Conservation (phyloP, 768 basidiomycete genomes). For the Ramaria sp. region DNA sequence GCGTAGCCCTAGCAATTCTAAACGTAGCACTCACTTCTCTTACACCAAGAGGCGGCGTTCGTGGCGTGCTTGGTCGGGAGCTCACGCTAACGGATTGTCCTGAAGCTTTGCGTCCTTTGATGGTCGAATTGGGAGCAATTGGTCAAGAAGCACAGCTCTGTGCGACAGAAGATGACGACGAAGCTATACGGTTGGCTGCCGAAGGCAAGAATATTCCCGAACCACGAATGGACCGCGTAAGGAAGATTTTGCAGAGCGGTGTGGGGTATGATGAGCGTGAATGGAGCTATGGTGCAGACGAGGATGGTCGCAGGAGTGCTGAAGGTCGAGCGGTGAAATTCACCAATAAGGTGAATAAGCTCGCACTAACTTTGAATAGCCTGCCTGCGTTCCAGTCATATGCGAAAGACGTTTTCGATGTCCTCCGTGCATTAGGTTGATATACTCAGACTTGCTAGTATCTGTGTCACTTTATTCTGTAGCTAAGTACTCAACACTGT, state of each 20-base stretch:
- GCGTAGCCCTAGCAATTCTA: slow-evolving; percentile 64
- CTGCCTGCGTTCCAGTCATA: slow-evolving; percentile 48
- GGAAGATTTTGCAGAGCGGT: slow-evolving; percentile 45
- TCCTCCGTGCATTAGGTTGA: slow-evolving; percentile 12
- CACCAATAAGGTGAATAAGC: slow-evolving; percentile 64
- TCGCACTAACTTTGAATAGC: slow-evolving; percentile 61
- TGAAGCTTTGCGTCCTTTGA: slow-evolving; percentile 50
- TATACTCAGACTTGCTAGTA: too few relatives aligned
- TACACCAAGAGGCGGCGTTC: slow-evolving; percentile 32
- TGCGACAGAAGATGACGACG: slow-evolving; percentile 40
- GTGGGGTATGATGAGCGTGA: slow-evolving; percentile 30
- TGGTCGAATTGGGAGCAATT: slow-evolving; percentile 50
- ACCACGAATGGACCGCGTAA: slow-evolving; percentile 50
- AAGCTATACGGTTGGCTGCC: slow-evolving; percentile 33
- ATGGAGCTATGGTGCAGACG: slow-evolving; percentile 18
- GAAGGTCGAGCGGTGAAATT: slow-evolving; percentile 61
- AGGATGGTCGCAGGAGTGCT: slow-evolving; percentile 33
- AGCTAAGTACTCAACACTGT: too few relatives aligned
- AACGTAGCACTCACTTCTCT: slow-evolving; percentile 43
- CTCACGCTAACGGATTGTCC: slow-evolving; percentile 57
- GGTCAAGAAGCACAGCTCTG: slow-evolving; percentile 38
- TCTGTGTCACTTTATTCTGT: too few relatives aligned
- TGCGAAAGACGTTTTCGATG: slow-evolving; percentile 16
- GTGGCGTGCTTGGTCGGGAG: slow-evolving; percentile 43
- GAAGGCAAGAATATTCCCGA: slow-evolving; percentile 24